Evolutionary conservation across 805 yeast genomes (phyloP).

Genomic region (Kodamaea nitidulidarum): DNA sequence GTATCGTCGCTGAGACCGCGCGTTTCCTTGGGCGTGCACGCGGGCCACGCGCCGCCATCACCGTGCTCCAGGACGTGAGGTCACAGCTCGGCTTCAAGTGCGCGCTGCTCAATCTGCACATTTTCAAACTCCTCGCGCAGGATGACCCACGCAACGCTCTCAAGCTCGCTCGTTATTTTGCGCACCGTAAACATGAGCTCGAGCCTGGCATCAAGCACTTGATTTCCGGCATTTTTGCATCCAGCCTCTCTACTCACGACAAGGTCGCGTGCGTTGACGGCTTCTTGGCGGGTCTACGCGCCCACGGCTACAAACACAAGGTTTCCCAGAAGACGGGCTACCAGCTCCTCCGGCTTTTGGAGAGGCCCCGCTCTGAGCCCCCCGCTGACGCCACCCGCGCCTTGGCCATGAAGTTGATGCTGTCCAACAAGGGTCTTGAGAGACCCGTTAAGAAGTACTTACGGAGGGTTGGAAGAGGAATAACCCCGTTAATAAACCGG

Average conservation of each 20-base stretch:
- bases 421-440: constrained; percentile 5
- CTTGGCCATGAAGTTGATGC: constrained; percentile 4
- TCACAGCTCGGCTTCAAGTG: constrained; percentile 14
- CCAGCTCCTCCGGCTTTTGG: constrained; percentile 13
- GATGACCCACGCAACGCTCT: constrained; percentile 25
- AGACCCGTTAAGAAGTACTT: constrained; percentile 7
- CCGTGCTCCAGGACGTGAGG: constrained; percentile 19
- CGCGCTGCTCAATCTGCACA: constrained; percentile 12
- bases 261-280: constrained; percentile 17
- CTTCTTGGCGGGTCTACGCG: constrained; percentile 16
- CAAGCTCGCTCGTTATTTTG: constrained; percentile 21
- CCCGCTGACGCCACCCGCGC: constrained; percentile 2
- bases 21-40: constrained; percentile 16
- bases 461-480: background rate
- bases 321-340: constrained; percentile 14
- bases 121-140: constrained; percentile 25
- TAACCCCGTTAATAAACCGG: no score
- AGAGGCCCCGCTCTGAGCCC: background rate
- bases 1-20: constrained; percentile 17
- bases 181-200: constrained; percentile 18
- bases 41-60: constrained; percentile 12
- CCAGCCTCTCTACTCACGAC: constrained; percentile 15
- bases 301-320: constrained; percentile 18
- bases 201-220: constrained; percentile 15
- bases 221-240: constrained; percentile 26